Evolutionary conservation across 2,329 filamentous ascomycete species (phyloP), one percentile per base, ranked within the genome.

Genomic region (Ascocoryne sarcoides): DNA sequence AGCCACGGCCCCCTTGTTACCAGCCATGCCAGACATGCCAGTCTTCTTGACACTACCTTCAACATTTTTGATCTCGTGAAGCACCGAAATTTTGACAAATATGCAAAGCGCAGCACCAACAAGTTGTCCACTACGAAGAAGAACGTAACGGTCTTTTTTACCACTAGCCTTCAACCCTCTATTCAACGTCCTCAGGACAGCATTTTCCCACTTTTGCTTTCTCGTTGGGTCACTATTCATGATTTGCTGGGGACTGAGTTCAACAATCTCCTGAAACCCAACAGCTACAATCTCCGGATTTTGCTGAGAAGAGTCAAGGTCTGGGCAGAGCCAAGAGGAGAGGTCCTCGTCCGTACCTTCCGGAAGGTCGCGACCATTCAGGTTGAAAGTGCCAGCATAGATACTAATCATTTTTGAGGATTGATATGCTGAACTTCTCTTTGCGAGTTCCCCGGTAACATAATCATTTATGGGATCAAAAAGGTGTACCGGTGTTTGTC

Each of bases 181-280:
- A 53, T 96, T 95, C 29, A 98, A 64, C 10, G 82, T 86, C 33
- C 69, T 70, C 49, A 82, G 81, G 17, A 96, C 88, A 3, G 84
- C 81, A 39, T 72, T 66, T 60, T 98, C 92, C 92, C 92, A 98
- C 15, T 81, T 67, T 48, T 87, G 80, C 50, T 90, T 85, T 39
- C 85, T 76, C 3, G 80, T 78, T 1, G 92, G 92, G 59, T 98
- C 90, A 45, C 89, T 96, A 50, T 93, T 95, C 88, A 98, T 95
- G 57, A 98, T 96, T 57, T 98, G 92, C 60, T 96, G 90, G 12
- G 93, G 92, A 53, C 87, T 95, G 34, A 98, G 68, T 57, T 95
- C 86, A n/a, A 98, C 92, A 47, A 98, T 96, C 62, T 98, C 92
- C 59, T 98, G 92, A 54, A 98, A 96, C 0, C 87, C 92, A 12